Evolutionary conservation across 768 basidiomycete species (phyloP).

Genomic region (Termitomyces eurrhizus): DNA sequence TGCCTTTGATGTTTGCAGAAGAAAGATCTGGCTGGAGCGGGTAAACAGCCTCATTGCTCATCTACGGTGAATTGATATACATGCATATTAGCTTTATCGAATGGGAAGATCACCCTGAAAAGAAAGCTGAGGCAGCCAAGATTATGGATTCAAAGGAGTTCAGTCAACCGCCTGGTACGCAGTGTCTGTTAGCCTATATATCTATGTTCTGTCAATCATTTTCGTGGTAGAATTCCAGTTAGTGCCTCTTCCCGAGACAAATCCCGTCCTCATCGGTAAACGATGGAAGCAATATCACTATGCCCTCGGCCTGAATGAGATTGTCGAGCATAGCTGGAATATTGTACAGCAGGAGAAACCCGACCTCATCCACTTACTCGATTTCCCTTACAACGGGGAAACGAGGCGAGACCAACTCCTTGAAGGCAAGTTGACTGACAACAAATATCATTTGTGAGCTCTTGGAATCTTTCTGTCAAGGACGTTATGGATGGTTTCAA

Average conservation of each 20-base stretch:
- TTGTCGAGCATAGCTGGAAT: conserved; percentile 50
- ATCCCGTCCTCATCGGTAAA: conserved; percentile 44
- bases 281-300: conserved; percentile 54
- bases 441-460: conserved; percentile 46
- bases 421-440: conserved; percentile 42
- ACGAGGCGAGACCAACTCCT: conserved; percentile 40
- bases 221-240: conserved; percentile 39
- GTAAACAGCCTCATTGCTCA: conserved; percentile 20
- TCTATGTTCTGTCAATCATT: background rate
- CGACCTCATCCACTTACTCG: conserved; percentile 45
- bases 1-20: conserved; percentile 27
- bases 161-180: conserved; percentile 34
- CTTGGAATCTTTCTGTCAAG: background rate
- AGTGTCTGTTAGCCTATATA: background rate
- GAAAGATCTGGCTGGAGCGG: conserved; percentile 36
- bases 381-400: conserved; percentile 57
- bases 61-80: background rate
- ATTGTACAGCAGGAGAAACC: conserved; percentile 48
- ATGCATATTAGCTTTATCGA: conserved; percentile 35
- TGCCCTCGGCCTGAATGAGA: conserved; percentile 39
- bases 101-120: conserved; percentile 45
- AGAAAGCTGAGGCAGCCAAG: conserved; percentile 35
- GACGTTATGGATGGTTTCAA: background rate
- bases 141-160: conserved; percentile 38
- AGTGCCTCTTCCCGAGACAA: conserved; percentile 44